Evolutionary conservation across 2,329 filamentous ascomycete species (phyloP).

Genomic region (Cladosporium sp.): DNA sequence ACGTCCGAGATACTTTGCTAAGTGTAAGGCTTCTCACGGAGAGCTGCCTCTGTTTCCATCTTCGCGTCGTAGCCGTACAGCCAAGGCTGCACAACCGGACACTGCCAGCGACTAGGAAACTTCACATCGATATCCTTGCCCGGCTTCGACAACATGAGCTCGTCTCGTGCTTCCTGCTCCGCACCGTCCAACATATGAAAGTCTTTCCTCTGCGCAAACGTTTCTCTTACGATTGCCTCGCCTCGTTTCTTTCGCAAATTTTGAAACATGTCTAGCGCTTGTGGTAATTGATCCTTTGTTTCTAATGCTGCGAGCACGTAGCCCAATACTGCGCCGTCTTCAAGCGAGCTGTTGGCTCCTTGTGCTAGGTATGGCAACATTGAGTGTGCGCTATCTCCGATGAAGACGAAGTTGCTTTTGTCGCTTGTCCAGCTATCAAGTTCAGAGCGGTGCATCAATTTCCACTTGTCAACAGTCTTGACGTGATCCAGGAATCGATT

Average conservation of each 20-base stretch:
- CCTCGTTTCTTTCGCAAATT: slow-evolving; percentile 45
- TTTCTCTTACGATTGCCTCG: slow-evolving; percentile 57
- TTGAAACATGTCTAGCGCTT: slow-evolving; percentile 43
- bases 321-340: slow-evolving; percentile 65
- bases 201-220: slow-evolving; percentile 48
- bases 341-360: slow-evolving; percentile 63
- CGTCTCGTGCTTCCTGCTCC: slow-evolving; percentile 56
- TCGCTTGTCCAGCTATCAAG: slow-evolving; percentile 54
- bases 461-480: slow-evolving; percentile 64
- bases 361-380: slow-evolving; percentile 57
- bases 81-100: slow-evolving; percentile 60
- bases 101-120: slow-evolving; percentile 63
- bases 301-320: slow-evolving; percentile 51
- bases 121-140: slow-evolving; percentile 49
- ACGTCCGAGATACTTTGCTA: no score
- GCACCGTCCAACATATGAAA: slow-evolving; percentile 48
- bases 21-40: slow-evolving; percentile 14
- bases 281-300: slow-evolving; percentile 36
- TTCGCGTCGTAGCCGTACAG: slow-evolving; percentile 62
- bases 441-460: slow-evolving; percentile 56
- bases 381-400: slow-evolving; percentile 60
- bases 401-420: slow-evolving; percentile 47
- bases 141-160: slow-evolving; percentile 53
- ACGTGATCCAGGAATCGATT: slow-evolving; percentile 48
- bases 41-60: slow-evolving; percentile 42